Evolutionary conservation across 768 basidiomycete genomes (phyloP).

Genomic region (Amanita jacksonii): DNA sequence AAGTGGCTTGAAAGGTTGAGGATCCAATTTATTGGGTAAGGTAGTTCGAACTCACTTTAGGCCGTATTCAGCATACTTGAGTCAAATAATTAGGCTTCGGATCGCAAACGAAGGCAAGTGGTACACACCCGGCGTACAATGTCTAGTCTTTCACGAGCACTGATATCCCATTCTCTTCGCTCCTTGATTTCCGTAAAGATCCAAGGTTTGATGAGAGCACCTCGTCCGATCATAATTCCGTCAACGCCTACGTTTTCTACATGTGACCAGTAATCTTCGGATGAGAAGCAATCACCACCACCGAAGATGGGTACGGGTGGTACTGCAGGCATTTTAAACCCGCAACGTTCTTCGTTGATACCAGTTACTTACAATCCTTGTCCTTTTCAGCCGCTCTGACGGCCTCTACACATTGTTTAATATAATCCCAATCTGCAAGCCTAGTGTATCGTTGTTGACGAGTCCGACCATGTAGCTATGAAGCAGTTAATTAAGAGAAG

Average conservation of each 20-base stretch:
- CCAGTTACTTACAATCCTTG: constrained; percentile 46
- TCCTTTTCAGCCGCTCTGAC: constrained; percentile 65
- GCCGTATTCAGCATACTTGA: constrained; percentile 79
- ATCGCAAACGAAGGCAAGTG: background rate
- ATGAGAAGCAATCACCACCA: constrained; percentile 91
- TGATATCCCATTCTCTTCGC: constrained; percentile 87
- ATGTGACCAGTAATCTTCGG: constrained; percentile 69
- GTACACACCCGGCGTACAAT: constrained; percentile 57
- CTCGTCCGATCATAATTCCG: constrained; percentile 91
- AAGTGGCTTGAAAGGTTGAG: constrained; percentile 46
- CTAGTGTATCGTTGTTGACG: constrained; percentile 91
- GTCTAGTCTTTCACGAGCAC: constrained; percentile 74
- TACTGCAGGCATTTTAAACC: constrained; percentile 31
- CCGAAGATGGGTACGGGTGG: constrained; percentile 91
- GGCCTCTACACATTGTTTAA: constrained; percentile 75
- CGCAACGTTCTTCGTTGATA: background rate
- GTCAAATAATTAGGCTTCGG: background rate
- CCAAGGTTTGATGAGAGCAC: constrained; percentile 94
- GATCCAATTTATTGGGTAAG: background rate
- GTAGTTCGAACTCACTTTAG: constrained; percentile 43
- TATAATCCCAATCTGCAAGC: constrained; percentile 92
- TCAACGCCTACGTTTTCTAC: constrained; percentile 81
- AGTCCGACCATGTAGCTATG: constrained; percentile 89
- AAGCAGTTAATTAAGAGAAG: background rate
- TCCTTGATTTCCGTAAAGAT: constrained; percentile 96